Base-by-base conservation (phyloP, 1,139 yeast genomes). In the Geotrichum carabidarum region DNA sequence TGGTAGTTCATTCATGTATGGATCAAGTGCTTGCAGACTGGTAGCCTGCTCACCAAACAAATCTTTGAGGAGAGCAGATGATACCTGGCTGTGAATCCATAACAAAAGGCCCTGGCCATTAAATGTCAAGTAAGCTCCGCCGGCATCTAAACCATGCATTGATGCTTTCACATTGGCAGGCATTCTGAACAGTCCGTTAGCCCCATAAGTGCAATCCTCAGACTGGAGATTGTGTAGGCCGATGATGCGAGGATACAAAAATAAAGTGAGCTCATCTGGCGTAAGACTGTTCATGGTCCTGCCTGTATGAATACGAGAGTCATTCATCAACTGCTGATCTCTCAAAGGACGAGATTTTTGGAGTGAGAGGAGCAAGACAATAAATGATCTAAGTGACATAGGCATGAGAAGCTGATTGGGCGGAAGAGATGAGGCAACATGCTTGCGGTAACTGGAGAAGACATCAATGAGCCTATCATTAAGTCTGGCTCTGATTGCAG, bases 351-450 rank as follows among this genome's bases (percentile, higher is more conserved):
- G 76, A 0, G 85, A 70, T 67, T 93, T 93, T 61, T 84, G 77
- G 57, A 90, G 80, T 0, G 94, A 76, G 55, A 89, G 75, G 51
- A 87, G 68, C 62, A 80, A 83, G 62, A 84, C 76, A 6, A 95
- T 84, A 54, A 91, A 74, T 48, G 89, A 82, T 58, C 83, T 81
- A 62, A 94, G 73, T 6, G 94, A 81, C 50, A 86, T 87, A 0
- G 99, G 99, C 71, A 93, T 77, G 8, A 91, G 77, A 56, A 93
- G 74, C 64, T 87, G 91, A 17, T 83, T 80, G 11, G 83, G 77
- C 31, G 82, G 72, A 0, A 81, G 66, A 44, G 77, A 71, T 32
- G 79, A 72, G 8, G 74, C 72, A 4, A 79, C 71, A 60, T 66
- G 60, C 52, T 75, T 73, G 57, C 95, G 76, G 68, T 90, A 93